Evolutionary conservation across 345 rosid genomes (phyloP).

Genomic region (Brassica incana): DNA sequence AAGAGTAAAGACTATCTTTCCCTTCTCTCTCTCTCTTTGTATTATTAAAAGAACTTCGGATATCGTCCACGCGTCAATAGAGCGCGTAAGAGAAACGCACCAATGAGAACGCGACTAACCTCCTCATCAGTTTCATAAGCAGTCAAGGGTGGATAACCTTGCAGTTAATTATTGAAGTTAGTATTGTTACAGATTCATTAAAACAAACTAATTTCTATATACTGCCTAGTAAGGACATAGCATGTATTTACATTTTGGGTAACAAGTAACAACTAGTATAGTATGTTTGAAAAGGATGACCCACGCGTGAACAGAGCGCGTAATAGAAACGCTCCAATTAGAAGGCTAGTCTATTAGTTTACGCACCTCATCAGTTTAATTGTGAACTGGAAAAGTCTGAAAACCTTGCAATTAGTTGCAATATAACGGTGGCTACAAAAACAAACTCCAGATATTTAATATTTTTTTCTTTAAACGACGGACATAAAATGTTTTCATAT

Average conservation of each 20-base stretch:
- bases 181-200: neutral
- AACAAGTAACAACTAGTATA: neutral
- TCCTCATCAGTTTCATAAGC: neutral
- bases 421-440: neutral
- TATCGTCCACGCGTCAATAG: neutral
- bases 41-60: neutral
- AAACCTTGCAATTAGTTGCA: neutral
- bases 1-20: conserved; percentile 20
- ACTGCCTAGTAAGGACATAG: neutral
- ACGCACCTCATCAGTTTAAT: no score
- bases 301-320: conserved; percentile 7
- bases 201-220: neutral
- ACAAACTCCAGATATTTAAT: neutral
- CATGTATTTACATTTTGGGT: no score
- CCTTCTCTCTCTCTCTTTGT: neutral
- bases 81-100: neutral
- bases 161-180: neutral
- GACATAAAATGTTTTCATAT: neutral
- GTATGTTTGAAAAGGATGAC: neutral
- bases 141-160: neutral
- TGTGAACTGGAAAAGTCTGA: neutral
- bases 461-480: neutral
- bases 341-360: no score
- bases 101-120: neutral
- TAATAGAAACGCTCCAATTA: neutral